Evolutionary conservation across 2,329 filamentous ascomycete species (phyloP).

Genomic region (Xylariaceae sp.): DNA sequence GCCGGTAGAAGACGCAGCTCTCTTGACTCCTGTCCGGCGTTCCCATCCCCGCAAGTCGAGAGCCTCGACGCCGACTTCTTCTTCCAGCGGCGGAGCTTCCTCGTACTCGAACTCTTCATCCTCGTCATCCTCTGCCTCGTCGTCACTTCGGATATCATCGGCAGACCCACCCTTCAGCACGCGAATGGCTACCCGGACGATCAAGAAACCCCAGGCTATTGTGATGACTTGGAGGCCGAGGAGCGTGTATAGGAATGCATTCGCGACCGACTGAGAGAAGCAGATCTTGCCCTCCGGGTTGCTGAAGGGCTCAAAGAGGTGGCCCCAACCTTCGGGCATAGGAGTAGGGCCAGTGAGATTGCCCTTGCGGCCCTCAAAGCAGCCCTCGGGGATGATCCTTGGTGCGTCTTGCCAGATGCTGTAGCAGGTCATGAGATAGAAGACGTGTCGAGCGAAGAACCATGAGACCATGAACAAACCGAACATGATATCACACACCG

Average conservation of each 20-base stretch:
- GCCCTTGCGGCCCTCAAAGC: constrained; percentile 56
- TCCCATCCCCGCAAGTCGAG: constrained; percentile 61
- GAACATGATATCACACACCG: constrained; percentile 73
- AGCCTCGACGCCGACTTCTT: constrained; percentile 68
- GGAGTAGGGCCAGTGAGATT: constrained; percentile 48
- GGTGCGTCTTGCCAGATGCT: constrained; percentile 67
- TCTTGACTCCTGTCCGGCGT: constrained; percentile 46
- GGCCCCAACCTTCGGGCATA: constrained; percentile 45
- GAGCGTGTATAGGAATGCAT: constrained; percentile 69
- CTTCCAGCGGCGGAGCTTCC: constrained; percentile 53
- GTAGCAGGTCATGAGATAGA: constrained; percentile 75
- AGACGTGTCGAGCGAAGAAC: constrained; percentile 74
- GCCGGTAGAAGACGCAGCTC: constrained; percentile 44
- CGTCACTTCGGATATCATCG: constrained; percentile 82
- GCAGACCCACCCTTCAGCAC: constrained; percentile 71
- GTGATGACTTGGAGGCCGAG: constrained; percentile 73
- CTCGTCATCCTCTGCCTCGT: constrained; percentile 62
- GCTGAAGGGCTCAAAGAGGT: constrained; percentile 67
- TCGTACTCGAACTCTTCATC: constrained; percentile 47
- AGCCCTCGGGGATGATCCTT: constrained; percentile 56
- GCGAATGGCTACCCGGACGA: constrained; percentile 71
- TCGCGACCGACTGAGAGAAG: constrained; percentile 68
- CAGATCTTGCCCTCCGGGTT: constrained; percentile 68
- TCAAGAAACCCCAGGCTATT: constrained; percentile 84
- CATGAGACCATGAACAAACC: constrained; percentile 80